Evolutionary conservation across 139 green algal genomes (phyloP), one percentile per base, ranked within the genome.

Genomic region (Chlorella sp.): DNA sequence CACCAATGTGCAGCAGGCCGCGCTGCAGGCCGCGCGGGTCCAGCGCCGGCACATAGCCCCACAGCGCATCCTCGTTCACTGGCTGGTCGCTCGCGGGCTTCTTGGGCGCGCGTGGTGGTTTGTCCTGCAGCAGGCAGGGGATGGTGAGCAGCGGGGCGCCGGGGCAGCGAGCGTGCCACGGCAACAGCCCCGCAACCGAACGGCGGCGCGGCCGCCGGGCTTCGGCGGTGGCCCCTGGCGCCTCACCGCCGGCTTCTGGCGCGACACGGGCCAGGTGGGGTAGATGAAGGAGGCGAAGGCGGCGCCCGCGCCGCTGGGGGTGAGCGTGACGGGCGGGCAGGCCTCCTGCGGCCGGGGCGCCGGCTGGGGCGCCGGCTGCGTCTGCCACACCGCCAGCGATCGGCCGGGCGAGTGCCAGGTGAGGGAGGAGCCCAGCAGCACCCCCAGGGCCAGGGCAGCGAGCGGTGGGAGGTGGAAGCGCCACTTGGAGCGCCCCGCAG

Each of bases 1-100:
- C 78, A 6, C 78, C 78, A 18, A 75, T 62, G 39, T 83, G 78
- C 62, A 83, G 78, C 78, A 83, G 39, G 63, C 78, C 78, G 28
- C 78, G 78, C 63, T 83, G 78, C 41, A 83, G 7, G 41, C 63
- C 78, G 3, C 78, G 78, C 0, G 78, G 78, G 63, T 83, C 78
- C 39, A 83, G 41, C 11, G 63, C 63, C 9, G 78, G 78, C 63
- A 74, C 62, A 41, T 83, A 83, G 36, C 78, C 78, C 78, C 78
- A 83, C 78, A 83, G 78, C 63, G 38, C 47, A 11, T 39, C 26
- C 60, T 82, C 76, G 30, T 82, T 26, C 76, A 82, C 76, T 7
- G 60, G 36, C 15, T 18, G 25, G 60, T 82, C 36, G 18, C n/a
- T 41, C 51, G 11, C 15, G 51, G 11, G 11, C 3, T 32, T 41